Base-by-base conservation (phyloP, 768 basidiomycete species). In the Leccinum rimulosum region DNA sequence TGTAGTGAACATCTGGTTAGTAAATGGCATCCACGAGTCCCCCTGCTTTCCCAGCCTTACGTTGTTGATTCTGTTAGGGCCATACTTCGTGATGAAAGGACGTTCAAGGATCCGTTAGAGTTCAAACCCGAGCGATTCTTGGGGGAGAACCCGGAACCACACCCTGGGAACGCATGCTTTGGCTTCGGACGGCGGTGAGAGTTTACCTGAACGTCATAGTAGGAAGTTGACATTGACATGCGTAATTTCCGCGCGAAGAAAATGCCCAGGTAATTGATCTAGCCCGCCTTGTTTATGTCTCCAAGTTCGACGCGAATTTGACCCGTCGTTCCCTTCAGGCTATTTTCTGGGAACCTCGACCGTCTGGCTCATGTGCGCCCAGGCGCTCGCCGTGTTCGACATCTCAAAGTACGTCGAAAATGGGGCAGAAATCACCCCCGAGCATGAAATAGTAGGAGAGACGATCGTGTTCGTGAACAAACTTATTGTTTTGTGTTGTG, bases 371-470 rank as follows among this genome's bases (percentile, higher is more conserved):
- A 38, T 56, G 50, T 60, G 61, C 4, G 72, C 71, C 0, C 74
- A 66, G 57, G 73, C 77, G 6, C 75, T 83, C 22, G 77, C 80
- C 0, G 75, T 72, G 14, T 80, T 83, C 51, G 66, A 80, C 31
- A 75, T 83, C 27, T 69, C 69, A 6, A 80, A 78, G 40, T 70
- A 65, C 0, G 61, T 78, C 1, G 76, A 75, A 56, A 72, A 78
- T 15, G 80, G 79, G 1, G 64, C 73, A 1, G 77, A 77, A 28
- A 69, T 82, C 28, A 74, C 76, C 0, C 80, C 82, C 6, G 77
- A 81, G 54, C 75, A 79, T 52, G 77, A 78, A 45, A 27, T 54
- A 48, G 50, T 54, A 2, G 66, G 66, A 43, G 52, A 31, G 1
- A 60, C 54, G 12, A 35, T 64, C 5, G 12, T 61, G 66, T 66